Base-by-base conservation (phyloP, 2,329 filamentous ascomycete genomes). In the Penicillium sp. region DNA sequence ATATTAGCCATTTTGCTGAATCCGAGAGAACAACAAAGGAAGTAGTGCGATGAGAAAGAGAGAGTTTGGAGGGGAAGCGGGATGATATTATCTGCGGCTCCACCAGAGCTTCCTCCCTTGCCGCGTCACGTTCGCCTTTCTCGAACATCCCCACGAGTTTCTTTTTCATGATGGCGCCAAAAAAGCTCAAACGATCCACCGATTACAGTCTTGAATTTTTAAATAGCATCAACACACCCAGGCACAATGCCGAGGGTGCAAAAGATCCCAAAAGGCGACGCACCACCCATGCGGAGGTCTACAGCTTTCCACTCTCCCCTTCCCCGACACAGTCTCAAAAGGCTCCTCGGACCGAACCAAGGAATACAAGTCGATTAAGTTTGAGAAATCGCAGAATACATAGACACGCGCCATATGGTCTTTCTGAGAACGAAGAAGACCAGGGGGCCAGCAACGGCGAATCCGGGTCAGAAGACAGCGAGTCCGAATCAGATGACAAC, bases 1-100 rank as follows among this genome's bases (percentile, higher is more conserved):
- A 57, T 53, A 32, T 67, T 45, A 34, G 60, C 57, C 62, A 69
- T 68, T 14, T 52, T 43, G 9, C 36, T 36, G 18, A 41, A 43
- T 29, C 26, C 10, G 23, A 16, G 10, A 43, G 10, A 36, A 41
- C 41, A 35, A n/a, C 19, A 3, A 14, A 30, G 16, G n/a, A 27
- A 39, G 43, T 16, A 30, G 40, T 29, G 36, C 32, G 40, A 36
- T 42, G 53, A 34, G 40, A 32, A 18, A 45, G 19, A 34, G 51
- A 42, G 50, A 27, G 5, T 32, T 49, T 47, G 44, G 53, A 56
- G 51, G 53, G 57, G 48, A 55, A 54, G 54, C 53, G 56, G 60
- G 55, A 59, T 46, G 46, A 34, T 18, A 16, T 45, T 34, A 45
- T 45, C 13, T 18, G 46, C 32, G 46, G 40, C 51, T 44, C 50